These are phyloP conservation scores for Saccharomycopsis fibuligera DNA, from an alignment of 805 yeast genomes.

Conservation along the genomic window DNA sequence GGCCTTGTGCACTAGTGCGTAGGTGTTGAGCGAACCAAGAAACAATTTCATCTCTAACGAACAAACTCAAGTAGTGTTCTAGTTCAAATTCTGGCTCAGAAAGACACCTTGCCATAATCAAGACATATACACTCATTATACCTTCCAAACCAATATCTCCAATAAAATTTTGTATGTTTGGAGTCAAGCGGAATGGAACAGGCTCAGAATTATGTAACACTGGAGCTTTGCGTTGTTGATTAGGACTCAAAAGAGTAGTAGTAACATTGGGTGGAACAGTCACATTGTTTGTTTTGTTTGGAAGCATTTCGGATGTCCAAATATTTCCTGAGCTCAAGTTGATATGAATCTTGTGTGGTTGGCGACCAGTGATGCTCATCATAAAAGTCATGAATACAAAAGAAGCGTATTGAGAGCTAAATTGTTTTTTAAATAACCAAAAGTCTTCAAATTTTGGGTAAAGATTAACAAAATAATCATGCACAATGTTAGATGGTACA, in stretches of 20 bases:
- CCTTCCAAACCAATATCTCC: constrained; percentile 94
- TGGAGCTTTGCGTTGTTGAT: constrained; percentile 37
- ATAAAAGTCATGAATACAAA: constrained; percentile 87
- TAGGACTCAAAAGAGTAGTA: constrained; percentile 37
- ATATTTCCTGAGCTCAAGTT: constrained; percentile 78
- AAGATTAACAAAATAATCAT: constrained; percentile 63
- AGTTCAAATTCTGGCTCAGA: constrained; percentile 88
- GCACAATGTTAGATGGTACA: constrained; percentile 79
- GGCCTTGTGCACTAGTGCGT: constrained; percentile 39
- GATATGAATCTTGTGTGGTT: constrained; percentile 87
- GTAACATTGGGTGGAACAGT: neutral
- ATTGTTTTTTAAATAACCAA: constrained; percentile 95
- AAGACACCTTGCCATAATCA: constrained; percentile 80
- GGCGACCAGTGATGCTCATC: constrained; percentile 88
- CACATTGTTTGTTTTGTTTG: constrained; percentile 45
- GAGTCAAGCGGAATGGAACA: constrained; percentile 94
- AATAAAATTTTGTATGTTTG: constrained; percentile 86
- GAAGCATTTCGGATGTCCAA: constrained; percentile 92
- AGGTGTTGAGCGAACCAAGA: constrained; percentile 81
- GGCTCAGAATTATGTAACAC: constrained; percentile 87
- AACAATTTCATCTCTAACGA: constrained; percentile 90
- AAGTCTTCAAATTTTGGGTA: constrained; percentile 84
- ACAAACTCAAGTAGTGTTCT: constrained; percentile 81
- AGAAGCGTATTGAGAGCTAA: constrained; percentile 90
- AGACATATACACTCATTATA: constrained; percentile 73